A percentile compares a stretch with the other conserved stretches of the same genome.
Conservation (phyloP, 306 rosid species). For the Quercus aquifolioides region DNA sequence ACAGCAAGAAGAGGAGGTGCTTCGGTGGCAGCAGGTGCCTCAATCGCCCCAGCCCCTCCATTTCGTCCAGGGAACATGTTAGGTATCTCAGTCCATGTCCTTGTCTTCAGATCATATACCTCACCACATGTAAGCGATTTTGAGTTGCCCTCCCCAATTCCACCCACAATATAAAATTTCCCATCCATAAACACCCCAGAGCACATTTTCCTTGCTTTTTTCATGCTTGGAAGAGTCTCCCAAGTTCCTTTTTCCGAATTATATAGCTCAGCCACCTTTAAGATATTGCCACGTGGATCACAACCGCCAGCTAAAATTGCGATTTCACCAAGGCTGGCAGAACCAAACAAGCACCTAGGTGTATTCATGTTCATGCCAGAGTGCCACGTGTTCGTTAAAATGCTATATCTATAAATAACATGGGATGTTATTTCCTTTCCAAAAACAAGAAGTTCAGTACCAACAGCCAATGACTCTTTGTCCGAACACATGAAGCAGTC, state of each 20-base stretch:
- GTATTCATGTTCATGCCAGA: conserved; percentile 45
- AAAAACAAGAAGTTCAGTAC: conserved; percentile 77
- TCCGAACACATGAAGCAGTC: conserved; percentile 61
- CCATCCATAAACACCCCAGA: conserved; percentile 62
- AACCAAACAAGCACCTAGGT: conserved; percentile 73
- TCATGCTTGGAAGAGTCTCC: conserved; percentile 65
- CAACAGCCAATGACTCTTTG: conserved; percentile 85
- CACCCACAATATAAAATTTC: conserved; percentile 73
- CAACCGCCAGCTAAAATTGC: conserved; percentile 83
- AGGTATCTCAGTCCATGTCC: conserved; percentile 62
- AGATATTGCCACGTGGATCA: conserved; percentile 43
- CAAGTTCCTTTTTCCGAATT: conserved; percentile 60
- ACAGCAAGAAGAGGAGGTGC: conserved; percentile 91
- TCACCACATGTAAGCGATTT: conserved; percentile 55
- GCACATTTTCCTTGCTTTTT: conserved; percentile 59
- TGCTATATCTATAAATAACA: conserved; percentile 52
- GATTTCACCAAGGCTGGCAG: conserved; percentile 62
- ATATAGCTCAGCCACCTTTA: conserved; percentile 68
- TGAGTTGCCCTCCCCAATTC: conserved; percentile 36
- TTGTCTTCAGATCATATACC: conserved; percentile 52
- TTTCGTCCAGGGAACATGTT: conserved; percentile 52
- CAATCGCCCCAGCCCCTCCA: conserved; percentile 27
- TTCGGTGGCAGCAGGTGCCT: conserved; percentile 26
- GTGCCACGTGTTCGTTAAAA: conserved; percentile 67
- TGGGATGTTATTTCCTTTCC: conserved; percentile 53